Evolutionary conservation across 495 filamentous ascomycete species (phyloP).

Genomic region (Aspergillus sclerotiicarbonarius): DNA sequence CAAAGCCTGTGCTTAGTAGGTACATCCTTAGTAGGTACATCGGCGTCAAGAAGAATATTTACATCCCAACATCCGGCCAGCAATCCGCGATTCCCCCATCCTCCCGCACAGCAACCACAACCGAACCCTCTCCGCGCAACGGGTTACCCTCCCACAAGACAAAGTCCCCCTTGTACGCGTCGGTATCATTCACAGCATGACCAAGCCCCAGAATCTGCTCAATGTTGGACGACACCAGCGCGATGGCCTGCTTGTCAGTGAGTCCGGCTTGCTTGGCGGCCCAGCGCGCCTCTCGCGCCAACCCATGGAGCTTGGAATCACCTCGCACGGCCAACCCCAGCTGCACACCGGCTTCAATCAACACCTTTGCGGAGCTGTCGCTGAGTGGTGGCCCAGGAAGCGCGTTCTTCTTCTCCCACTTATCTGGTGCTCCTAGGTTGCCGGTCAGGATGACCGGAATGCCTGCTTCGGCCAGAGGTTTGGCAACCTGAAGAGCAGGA

Average conservation of each 20-base stretch:
- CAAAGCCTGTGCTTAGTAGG: too few relatives aligned
- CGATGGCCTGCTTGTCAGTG: slow-evolving; percentile 2
- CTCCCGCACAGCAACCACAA: slow-evolving; percentile 5
- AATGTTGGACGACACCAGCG: slow-evolving; percentile 9
- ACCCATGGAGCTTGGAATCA: slow-evolving; percentile 29
- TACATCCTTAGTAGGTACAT: too few relatives aligned
- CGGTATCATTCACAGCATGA: neutral
- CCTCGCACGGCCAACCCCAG: neutral
- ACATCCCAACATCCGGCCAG: slow-evolving; percentile 1
- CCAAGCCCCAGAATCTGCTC: slow-evolving; percentile 1
- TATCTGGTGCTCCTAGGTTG: slow-evolving; percentile 35
- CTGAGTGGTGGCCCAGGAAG: slow-evolving; percentile 50
- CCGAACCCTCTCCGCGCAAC: slow-evolving; percentile 3
- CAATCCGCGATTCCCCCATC: neutral
- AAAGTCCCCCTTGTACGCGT: neutral
- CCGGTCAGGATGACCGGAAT: slow-evolving; percentile 51
- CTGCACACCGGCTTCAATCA: slow-evolving; percentile 4
- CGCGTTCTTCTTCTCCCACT: slow-evolving; percentile 48
- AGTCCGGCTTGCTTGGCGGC: slow-evolving; percentile 8
- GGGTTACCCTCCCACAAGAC: slow-evolving; percentile 9
- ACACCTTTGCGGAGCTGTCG: neutral
- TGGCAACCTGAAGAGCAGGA: slow-evolving; percentile 19
- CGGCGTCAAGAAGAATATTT: too few relatives aligned
- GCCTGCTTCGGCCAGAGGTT: slow-evolving; percentile 40
- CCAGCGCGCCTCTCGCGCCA: slow-evolving; percentile 31